phyloP scores from a whole-genome alignment of 306 rosid species.

The Malus domestica region ASM211411v1 NC_041795.1:12884001-12884500 shows the following conservation, averaged over 20 bases:
- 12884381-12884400: background rate
- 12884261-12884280: background rate
- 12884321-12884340: too few species aligned
- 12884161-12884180: conserved; percentile 22
- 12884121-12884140: conserved; percentile 10
- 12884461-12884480: too few species aligned
- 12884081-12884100: conserved; percentile 15
- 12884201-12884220: background rate
- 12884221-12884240: background rate
- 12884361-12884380: too few species aligned
- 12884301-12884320: too few species aligned
- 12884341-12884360: too few species aligned
- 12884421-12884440: too few species aligned
- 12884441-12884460: too few species aligned
- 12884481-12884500: too few species aligned
- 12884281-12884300: background rate
- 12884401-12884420: too few species aligned
- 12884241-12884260: background rate
- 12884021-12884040: background rate
- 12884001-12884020: too few species aligned
- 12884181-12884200: background rate
- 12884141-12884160: conserved; percentile 50
- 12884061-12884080: background rate
- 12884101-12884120: conserved; percentile 9
- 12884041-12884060: background rate